Percentiles rank a stretch among this genome's conserved stretches.
These are phyloP conservation scores for Solanum commersonii DNA, from an alignment of 257 asterid species.

Conservation along the genomic window DNA sequence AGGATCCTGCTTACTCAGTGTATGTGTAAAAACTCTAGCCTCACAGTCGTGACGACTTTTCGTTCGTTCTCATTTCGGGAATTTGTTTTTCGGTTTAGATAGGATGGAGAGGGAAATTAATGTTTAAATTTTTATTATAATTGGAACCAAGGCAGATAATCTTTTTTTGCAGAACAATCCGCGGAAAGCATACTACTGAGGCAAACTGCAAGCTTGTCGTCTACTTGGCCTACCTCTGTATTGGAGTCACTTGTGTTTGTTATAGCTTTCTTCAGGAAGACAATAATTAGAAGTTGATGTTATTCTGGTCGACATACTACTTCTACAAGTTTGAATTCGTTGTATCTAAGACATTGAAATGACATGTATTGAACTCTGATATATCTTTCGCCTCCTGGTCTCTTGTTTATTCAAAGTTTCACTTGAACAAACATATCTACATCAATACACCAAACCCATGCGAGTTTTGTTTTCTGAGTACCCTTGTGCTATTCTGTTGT, in stretches of 20 bases:
- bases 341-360: not conserved
- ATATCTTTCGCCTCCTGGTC: not conserved
- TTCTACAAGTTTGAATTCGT: not conserved
- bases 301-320: not conserved
- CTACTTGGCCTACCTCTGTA: not conserved
- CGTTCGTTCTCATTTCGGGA: not conserved
- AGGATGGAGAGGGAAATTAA: not conserved
- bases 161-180: slow-evolving; percentile 64
- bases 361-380: not conserved
- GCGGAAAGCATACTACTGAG: slow-evolving; percentile 61
- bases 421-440: not conserved
- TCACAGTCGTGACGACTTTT: not conserved
- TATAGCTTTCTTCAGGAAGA: not conserved
- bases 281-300: not conserved
- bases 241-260: not conserved
- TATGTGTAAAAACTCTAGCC: not conserved
- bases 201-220: not conserved
- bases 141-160: not conserved
- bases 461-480: not conserved
- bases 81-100: not conserved
- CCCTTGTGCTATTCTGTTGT: not conserved
- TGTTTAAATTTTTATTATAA: not conserved
- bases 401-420: not conserved
- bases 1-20: not conserved
- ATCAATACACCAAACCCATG: not conserved